These are phyloP conservation scores for Phaeodactylum tricornutum DNA, from an alignment of 108 stramenopile species.

Conservation along the genomic window DNA sequence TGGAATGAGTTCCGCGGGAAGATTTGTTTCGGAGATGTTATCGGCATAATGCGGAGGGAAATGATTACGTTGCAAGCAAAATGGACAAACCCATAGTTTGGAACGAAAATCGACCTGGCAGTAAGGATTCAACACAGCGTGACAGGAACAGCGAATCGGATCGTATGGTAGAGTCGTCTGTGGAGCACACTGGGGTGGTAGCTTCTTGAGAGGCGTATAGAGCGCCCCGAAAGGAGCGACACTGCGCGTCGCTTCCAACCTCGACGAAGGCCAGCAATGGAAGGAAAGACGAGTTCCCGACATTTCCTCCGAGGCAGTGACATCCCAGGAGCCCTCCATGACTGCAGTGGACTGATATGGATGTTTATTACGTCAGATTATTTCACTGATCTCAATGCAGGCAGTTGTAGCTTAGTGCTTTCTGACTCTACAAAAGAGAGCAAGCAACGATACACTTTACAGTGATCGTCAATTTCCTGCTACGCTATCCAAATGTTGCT, in stretches of 20 bases:
- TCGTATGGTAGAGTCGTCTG: conserved; percentile 90
- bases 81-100: conserved; percentile 98
- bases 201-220: conserved; percentile 94
- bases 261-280: conserved; percentile 92
- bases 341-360: no score
- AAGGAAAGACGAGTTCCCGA: conserved; percentile 91
- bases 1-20: conserved; percentile 98
- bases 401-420: no score
- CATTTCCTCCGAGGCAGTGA: conserved; percentile 64
- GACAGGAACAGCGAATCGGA: conserved; percentile 95
- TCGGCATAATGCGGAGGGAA: conserved; percentile 99
- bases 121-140: conserved; percentile 96
- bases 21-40: conserved; percentile 94
- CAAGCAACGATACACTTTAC: no score
- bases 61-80: conserved; percentile 95
- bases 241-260: conserved; percentile 93
- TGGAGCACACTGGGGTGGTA: conserved; percentile 68
- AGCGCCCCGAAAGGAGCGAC: conserved; percentile 96
- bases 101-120: conserved; percentile 95
- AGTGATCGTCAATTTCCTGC: no score
- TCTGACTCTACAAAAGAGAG: no score
- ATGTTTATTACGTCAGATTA: no score
- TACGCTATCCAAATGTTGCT: no score
- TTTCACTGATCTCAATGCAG: no score
- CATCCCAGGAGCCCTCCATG: conserved; percentile 74